A percentile compares a stretch with the other conserved stretches of the same genome.
These are phyloP conservation scores for Hirsutella rhossiliensis DNA, from an alignment of 2,329 filamentous ascomycete species.

Conservation along the genomic window DNA sequence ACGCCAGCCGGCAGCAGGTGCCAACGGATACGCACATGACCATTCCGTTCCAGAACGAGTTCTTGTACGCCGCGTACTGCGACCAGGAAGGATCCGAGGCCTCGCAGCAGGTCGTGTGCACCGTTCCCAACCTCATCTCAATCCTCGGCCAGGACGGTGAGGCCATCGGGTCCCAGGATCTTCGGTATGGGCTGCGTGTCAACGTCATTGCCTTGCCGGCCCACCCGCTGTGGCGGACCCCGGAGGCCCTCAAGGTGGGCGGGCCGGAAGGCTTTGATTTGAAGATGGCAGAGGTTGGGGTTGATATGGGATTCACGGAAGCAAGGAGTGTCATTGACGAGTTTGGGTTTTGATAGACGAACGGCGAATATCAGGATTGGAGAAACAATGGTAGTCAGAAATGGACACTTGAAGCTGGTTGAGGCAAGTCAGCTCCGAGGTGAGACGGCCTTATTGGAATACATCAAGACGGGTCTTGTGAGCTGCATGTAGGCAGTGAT, in stretches of 20 bases:
- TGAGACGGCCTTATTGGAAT: too few species aligned
- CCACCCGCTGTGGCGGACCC: constrained; percentile 35
- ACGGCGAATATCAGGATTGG: not conserved
- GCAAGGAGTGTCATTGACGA: constrained; percentile 5
- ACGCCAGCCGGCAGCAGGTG: constrained; percentile 4
- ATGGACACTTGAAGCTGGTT: too few species aligned
- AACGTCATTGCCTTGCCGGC: constrained; percentile 36
- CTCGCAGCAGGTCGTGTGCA: constrained; percentile 19
- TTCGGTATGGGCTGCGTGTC: constrained; percentile 37
- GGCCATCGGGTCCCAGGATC: constrained; percentile 35
- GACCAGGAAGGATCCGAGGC: constrained; percentile 17
- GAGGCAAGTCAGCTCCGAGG: too few species aligned
- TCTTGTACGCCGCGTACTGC: constrained; percentile 22
- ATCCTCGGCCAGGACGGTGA: constrained; percentile 30
- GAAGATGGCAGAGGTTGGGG: constrained; percentile 1
- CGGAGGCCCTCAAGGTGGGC: constrained; percentile 19
- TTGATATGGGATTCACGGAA: constrained; percentile 1
- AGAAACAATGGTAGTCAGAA: too few species aligned
- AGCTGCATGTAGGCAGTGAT: too few species aligned
- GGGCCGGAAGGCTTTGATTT: constrained; percentile 20
- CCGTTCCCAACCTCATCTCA: constrained; percentile 23
- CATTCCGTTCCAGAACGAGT: constrained; percentile 31
- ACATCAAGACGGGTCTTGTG: too few species aligned
- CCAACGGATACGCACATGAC: constrained; percentile 18
- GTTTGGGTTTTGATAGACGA: constrained; percentile 1